A percentile compares a stretch with the other conserved stretches of the same genome.
Evolutionary conservation across 345 rosid genomes (phyloP).

Genomic region (Syzygium aqueum): DNA sequence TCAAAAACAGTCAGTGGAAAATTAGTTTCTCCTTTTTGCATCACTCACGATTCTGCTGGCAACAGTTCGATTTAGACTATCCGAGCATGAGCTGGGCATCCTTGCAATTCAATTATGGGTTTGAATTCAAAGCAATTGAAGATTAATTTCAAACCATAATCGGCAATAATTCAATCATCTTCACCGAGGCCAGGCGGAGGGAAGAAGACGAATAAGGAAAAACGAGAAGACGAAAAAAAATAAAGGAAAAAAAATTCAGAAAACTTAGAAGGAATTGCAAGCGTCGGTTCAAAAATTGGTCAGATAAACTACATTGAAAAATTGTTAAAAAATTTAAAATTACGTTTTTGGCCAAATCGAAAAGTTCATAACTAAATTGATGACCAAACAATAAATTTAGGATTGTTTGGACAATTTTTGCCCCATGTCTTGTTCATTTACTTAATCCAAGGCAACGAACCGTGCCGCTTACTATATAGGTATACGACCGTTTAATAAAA

Average conservation of each 20-base stretch:
- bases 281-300: too few relatives aligned
- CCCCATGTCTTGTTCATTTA: too few relatives aligned
- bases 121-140: not conserved
- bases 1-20: not conserved
- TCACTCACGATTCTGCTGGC: not conserved
- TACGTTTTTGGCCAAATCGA: too few relatives aligned
- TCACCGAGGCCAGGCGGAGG: not conserved
- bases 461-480: too few relatives aligned
- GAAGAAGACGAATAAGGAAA: not conserved
- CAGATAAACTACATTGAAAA: too few relatives aligned
- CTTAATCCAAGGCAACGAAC: too few relatives aligned
- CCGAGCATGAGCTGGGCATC: not conserved
- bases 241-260: not conserved
- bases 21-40: not conserved
- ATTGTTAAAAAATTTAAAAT: too few relatives aligned
- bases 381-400: too few relatives aligned
- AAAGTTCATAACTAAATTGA: too few relatives aligned
- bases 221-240: not conserved
- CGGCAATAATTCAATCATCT: not conserved
- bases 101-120: not conserved
- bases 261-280: not conserved
- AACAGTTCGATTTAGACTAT: not conserved
- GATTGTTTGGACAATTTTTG: too few relatives aligned
- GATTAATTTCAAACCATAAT: not conserved
- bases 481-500: too few relatives aligned